Conservation (phyloP, 495 filamentous ascomycete genomes). For the Aspergillus taichungensis region DNA sequence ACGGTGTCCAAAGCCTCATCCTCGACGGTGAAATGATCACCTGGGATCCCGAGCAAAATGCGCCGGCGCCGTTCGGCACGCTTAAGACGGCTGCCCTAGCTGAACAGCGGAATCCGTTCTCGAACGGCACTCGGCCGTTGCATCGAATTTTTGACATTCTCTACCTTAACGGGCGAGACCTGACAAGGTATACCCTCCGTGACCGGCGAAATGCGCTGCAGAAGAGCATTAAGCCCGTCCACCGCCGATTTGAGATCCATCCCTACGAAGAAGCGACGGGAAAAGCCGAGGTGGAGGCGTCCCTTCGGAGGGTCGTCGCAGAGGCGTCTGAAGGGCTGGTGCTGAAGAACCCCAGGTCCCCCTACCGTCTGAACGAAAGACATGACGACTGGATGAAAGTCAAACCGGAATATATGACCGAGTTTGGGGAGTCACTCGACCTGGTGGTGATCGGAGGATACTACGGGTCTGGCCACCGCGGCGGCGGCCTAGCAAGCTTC, state of each 20-base stretch:
- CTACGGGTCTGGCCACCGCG: constrained; percentile 78
- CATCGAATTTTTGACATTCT: constrained; percentile 86
- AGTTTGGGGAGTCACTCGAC: constrained; percentile 90
- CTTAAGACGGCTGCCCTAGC: constrained; percentile 85
- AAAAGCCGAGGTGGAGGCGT: constrained; percentile 63
- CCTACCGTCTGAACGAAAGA: constrained; percentile 80
- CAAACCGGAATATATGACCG: constrained; percentile 97
- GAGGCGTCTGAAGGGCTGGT: constrained; percentile 88
- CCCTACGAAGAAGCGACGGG: constrained; percentile 57
- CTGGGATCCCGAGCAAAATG: constrained; percentile 85
- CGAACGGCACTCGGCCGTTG: constrained; percentile 67
- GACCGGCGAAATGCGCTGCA: constrained; percentile 74
- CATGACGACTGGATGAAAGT: constrained; percentile 99
- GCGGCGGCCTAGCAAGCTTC: constrained; percentile 76
- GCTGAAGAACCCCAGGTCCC: constrained; percentile 83
- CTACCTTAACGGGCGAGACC: constrained; percentile 68
- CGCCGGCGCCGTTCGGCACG: constrained; percentile 82
- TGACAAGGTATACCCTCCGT: constrained; percentile 74
- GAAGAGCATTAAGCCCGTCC: constrained; percentile 52
- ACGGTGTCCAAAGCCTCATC: constrained; percentile 75
- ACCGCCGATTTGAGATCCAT: constrained; percentile 77
- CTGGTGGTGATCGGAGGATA: constrained; percentile 87
- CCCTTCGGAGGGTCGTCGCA: constrained; percentile 73
- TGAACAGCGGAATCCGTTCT: constrained; percentile 69
- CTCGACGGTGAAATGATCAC: constrained; percentile 98